Conservation (phyloP, 768 basidiomycete species). For the Krasilnikovozyma curviuscula region DNA sequence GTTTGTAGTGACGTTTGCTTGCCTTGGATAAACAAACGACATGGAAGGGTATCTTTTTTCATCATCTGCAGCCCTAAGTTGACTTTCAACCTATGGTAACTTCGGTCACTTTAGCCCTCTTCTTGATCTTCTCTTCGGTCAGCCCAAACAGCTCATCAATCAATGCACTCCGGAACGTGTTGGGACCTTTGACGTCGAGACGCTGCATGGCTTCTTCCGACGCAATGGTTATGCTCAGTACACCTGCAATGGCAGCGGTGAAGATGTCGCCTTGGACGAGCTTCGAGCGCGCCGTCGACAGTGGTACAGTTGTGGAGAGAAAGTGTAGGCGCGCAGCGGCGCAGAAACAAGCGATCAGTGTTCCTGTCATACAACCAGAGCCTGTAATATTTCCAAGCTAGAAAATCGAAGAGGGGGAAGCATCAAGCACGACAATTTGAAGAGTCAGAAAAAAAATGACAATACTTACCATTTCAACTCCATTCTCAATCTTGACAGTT, state of each 20-base stretch:
- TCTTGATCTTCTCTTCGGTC: constrained; percentile 19
- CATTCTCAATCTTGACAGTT: constrained; percentile 55
- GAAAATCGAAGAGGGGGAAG: neutral
- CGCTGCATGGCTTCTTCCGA: constrained; percentile 40
- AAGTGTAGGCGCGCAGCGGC: constrained; percentile 40
- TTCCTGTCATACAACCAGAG: constrained; percentile 53
- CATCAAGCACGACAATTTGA: neutral
- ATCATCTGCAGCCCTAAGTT: too few relatives aligned
- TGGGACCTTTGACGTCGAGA: constrained; percentile 39
- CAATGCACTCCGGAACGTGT: constrained; percentile 44
- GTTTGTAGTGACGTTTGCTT: too few relatives aligned
- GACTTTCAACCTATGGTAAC: too few relatives aligned
- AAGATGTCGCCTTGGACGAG: constrained; percentile 64
- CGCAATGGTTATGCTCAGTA: constrained; percentile 42
- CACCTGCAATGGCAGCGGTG: constrained; percentile 49
- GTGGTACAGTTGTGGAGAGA: constrained; percentile 18
- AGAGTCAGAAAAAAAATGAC: neutral
- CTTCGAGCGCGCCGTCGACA: constrained; percentile 20
- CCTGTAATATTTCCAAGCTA: constrained; percentile 67
- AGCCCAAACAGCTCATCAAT: constrained; percentile 40
- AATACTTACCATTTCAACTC: constrained; percentile 31
- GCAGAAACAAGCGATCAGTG: constrained; percentile 37
- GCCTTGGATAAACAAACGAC: too few relatives aligned
- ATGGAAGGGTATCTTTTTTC: too few relatives aligned
- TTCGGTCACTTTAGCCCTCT: constrained; percentile 24